Base-by-base conservation (phyloP, 148 eudicot genomes). In the Nepenthes gracilis region DNA sequence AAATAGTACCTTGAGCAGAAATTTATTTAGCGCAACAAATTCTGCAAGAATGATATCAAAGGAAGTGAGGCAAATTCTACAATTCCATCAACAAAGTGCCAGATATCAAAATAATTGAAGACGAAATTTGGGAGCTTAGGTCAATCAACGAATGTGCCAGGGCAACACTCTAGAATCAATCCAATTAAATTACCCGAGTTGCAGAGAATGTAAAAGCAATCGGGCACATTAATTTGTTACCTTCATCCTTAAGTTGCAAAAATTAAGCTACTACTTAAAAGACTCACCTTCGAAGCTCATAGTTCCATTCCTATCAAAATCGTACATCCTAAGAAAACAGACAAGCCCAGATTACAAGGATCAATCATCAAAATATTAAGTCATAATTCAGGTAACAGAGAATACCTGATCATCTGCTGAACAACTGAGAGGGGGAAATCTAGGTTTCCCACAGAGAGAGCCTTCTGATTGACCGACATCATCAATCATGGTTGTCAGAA, bases 321-420 rank as follows among this genome's bases (percentile, higher is more conserved):
- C 95, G 58, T 85, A 85, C 92, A 90, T 87, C 85, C 97, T 90
- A 76, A 33, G 54, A 56, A 43, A 11, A 32, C 43, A 36, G 33
- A 57, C 12, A 2, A 9, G 36, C 32, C 5, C 8, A 55, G 8
- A 6, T 23, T 33, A 57, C 23, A 8, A 55, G 36, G 33, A 57
- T 59, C 33, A 32, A 59, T 36, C 8, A 36, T 35, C 63, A 68
- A 67, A 45, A 67, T 54, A 60, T 35, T 35, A 32, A 67, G 58
- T 14, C 23, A 43, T 5, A 56, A 33, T 11, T 48, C 56, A 54
- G 34, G 12, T 11, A 45, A 5, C 54, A 51, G 51, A 47, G 33
- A 9, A 13, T 12, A 83, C 97, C 97, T 90, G 82, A 90, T 85
- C 97, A 90, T 90, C 67, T 90, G 97, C 65, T 90, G 88, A 56